phyloP scores from a whole-genome alignment of 73 alveolate genomes.

The Paramecium caudatum region DNA sequence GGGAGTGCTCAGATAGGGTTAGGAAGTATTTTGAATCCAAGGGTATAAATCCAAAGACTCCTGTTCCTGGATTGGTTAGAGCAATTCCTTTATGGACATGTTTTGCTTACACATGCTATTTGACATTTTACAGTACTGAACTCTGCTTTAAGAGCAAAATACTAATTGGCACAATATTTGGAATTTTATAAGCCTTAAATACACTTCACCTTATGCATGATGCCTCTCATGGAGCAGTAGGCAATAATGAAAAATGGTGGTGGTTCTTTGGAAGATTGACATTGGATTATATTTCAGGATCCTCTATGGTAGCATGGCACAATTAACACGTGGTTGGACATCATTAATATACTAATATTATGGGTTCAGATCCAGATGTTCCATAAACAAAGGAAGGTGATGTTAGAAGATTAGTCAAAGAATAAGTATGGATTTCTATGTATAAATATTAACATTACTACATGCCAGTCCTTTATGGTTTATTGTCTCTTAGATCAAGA shows the following conservation, averaged over 20 bases:
- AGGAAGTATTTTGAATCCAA: slow-evolving; percentile 14
- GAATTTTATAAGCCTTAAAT: slow-evolving; percentile 56
- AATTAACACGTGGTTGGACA: slow-evolving; percentile 63
- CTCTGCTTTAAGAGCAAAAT: neutral
- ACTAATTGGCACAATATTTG: neutral
- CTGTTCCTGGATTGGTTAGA: slow-evolving; percentile 50
- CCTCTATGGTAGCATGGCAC: slow-evolving; percentile 59
- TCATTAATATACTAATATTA: slow-evolving; percentile 53
- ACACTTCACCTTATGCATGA: slow-evolving; percentile 68
- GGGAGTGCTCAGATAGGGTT: slow-evolving; percentile 18
- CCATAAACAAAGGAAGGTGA: slow-evolving; percentile 64
- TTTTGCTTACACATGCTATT: neutral
- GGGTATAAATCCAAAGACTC: slow-evolving; percentile 31
- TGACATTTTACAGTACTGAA: neutral
- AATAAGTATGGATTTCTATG: slow-evolving; percentile 28
- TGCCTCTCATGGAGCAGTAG: slow-evolving; percentile 71
- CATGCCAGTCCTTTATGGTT: slow-evolving; percentile 52
- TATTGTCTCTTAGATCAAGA: slow-evolving; percentile 54
- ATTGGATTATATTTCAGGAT: slow-evolving; percentile 60
- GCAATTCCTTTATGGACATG: slow-evolving; percentile 60
- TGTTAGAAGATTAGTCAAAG: slow-evolving; percentile 35
- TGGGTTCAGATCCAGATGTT: slow-evolving; percentile 69
- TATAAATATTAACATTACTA: slow-evolving; percentile 45
- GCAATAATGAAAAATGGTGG: slow-evolving; percentile 65
- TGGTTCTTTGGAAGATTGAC: slow-evolving; percentile 68